Evolutionary conservation across 2,329 filamentous ascomycete genomes (phyloP).

Genomic region (Coniochaeta ligniaria): DNA sequence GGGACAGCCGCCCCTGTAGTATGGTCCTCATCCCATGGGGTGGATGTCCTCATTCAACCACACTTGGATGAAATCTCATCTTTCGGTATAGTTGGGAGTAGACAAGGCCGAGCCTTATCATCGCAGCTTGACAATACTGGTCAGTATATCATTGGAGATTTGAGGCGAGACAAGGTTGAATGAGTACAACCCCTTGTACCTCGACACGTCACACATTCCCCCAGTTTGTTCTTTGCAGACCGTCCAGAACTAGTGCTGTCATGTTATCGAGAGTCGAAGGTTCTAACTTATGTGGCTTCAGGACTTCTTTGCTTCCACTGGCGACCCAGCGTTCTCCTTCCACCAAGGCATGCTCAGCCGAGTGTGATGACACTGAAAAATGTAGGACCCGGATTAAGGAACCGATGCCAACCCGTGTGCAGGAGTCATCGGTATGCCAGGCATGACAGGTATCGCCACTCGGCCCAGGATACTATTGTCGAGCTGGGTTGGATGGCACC

Average conservation of each 20-base stretch:
- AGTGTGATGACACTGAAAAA: constrained; percentile 28
- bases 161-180: no score
- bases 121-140: no score
- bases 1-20: constrained; percentile 18
- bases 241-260: no score
- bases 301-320: constrained; percentile 22
- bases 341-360: constrained; percentile 24
- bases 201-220: no score
- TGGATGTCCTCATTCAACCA: no score
- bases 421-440: not conserved
- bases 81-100: no score
- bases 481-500: constrained; percentile 18
- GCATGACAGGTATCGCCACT: not conserved
- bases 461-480: constrained; percentile 7
- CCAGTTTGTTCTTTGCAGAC: no score
- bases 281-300: not conserved
- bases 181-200: no score
- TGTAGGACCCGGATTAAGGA: constrained; percentile 21
- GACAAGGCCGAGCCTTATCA: no score
- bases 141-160: no score
- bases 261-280: no score
- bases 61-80: no score
- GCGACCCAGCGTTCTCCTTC: constrained; percentile 26
- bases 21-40: constrained; percentile 11
- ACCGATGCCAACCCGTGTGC: not conserved